phyloP scores from a whole-genome alignment of 495 filamentous ascomycete genomes.

The Neurospora sp. region DNA sequence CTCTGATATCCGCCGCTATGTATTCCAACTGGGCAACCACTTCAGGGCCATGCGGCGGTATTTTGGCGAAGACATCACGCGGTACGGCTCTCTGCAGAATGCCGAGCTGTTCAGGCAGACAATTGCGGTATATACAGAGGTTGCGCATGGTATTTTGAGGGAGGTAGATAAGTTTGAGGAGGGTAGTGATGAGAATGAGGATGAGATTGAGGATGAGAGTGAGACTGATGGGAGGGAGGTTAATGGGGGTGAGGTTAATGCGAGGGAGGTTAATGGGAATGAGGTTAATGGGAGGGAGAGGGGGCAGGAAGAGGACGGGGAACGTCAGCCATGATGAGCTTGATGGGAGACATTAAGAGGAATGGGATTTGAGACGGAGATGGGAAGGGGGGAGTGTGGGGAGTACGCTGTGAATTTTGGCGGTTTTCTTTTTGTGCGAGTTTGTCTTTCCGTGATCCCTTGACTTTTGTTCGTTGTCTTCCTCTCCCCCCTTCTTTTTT shows the following conservation, averaged over 20 bases:
- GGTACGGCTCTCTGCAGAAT: neutral
- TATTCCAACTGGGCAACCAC: neutral
- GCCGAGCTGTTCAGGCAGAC: neutral
- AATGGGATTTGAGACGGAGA: neutral
- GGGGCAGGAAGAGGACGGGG: too few species aligned
- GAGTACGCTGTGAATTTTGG: neutral
- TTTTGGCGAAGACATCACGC: neutral
- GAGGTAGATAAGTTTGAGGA: neutral
- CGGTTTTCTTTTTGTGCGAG: neutral
- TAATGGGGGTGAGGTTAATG: too few species aligned
- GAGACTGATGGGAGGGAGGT: too few species aligned
- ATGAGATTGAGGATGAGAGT: too few species aligned
- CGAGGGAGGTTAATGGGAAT: too few species aligned
- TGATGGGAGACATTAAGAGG: too few species aligned
- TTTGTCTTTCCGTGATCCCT: neutral
- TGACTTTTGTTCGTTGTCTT: neutral
- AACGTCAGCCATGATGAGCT: too few species aligned
- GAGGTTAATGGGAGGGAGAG: too few species aligned
- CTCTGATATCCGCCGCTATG: neutral
- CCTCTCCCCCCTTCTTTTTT: neutral
- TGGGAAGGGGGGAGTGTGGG: neutral
- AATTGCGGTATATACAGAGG: neutral
- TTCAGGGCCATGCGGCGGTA: neutral
- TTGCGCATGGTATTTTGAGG: neutral
- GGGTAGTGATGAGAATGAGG: too few species aligned